These are phyloP conservation scores for Juncus effusus DNA, from an alignment of 176 grass and related monocot genomes.

Conservation along the genomic window DNA sequence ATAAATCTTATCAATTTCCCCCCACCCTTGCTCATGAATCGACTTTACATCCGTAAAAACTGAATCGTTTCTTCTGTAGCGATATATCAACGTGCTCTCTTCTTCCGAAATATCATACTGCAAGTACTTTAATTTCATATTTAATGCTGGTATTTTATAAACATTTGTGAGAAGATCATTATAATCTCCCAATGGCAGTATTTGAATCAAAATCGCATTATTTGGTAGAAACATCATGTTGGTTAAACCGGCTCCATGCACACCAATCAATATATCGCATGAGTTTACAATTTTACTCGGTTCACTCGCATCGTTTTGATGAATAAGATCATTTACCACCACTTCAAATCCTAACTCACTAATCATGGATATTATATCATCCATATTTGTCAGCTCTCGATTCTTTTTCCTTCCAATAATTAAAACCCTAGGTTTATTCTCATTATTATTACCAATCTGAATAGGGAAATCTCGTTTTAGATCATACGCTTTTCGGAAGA, in stretches of 20 bases:
- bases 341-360: constrained; percentile 33
- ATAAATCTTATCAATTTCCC: constrained; percentile 17
- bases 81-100: constrained; percentile 50
- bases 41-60: constrained; percentile 35
- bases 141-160: constrained; percentile 30
- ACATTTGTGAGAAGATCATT: constrained; percentile 26
- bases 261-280: constrained; percentile 28
- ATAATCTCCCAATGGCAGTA: constrained; percentile 48
- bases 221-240: constrained; percentile 37
- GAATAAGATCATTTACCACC: constrained; percentile 19
- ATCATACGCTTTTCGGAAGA: constrained; percentile 31
- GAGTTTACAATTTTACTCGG: constrained; percentile 32
- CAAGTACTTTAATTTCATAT: constrained; percentile 49
- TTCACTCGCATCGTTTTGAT: not conserved
- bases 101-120: constrained; percentile 45
- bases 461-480: constrained; percentile 9
- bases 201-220: constrained; percentile 43
- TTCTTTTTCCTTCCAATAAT: constrained; percentile 37
- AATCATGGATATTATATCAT: constrained; percentile 4
- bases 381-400: constrained; percentile 40
- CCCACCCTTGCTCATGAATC: constrained; percentile 29
- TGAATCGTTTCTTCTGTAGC: constrained; percentile 37
- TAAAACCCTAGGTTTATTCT: constrained; percentile 32
- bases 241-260: constrained; percentile 29
- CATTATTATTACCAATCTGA: not conserved